These are phyloP conservation scores for Penicillium brevicompactum DNA, from an alignment of 2,329 filamentous ascomycete species.

Conservation along the genomic window DNA sequence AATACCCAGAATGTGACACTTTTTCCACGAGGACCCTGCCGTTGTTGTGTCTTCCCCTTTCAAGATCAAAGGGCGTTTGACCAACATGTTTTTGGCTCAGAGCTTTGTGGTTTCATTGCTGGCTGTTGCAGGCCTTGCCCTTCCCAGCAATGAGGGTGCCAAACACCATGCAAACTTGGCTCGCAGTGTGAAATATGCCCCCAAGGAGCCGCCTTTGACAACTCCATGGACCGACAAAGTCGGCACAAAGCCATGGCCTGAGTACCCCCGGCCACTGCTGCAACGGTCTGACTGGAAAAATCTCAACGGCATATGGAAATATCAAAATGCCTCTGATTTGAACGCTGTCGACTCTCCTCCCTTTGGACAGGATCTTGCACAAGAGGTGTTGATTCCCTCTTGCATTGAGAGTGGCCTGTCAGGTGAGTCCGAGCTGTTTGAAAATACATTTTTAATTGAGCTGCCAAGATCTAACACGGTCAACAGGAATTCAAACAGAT, in stretches of 20 bases:
- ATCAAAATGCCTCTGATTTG: slow-evolving; percentile 42
- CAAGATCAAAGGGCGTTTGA: neutral
- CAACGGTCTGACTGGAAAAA: slow-evolving; percentile 52
- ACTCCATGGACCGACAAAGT: slow-evolving; percentile 51
- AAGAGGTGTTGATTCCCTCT: slow-evolving; percentile 55
- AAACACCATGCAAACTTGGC: slow-evolving; percentile 5
- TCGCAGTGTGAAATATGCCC: slow-evolving; percentile 36
- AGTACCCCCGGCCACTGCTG: slow-evolving; percentile 52
- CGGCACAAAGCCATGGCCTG: slow-evolving; percentile 53
- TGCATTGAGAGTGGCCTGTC: slow-evolving; percentile 53
- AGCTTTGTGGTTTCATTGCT: slow-evolving; percentile 15
- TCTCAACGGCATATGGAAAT: slow-evolving; percentile 53
- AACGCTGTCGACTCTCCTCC: slow-evolving; percentile 47
- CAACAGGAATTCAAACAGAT: slow-evolving; percentile 40
- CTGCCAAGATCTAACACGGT: neutral
- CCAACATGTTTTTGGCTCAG: slow-evolving; percentile 17
- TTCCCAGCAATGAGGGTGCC: slow-evolving; percentile 2
- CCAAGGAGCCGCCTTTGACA: slow-evolving; percentile 44
- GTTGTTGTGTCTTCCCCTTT: neutral
- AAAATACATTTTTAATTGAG: slow-evolving; percentile 23
- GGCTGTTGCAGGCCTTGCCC: slow-evolving; percentile 12
- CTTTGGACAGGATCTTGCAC: slow-evolving; percentile 44
- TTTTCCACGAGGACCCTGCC: neutral
- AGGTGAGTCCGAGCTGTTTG: slow-evolving; percentile 41
- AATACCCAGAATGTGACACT: neutral